Evolutionary conservation across 768 basidiomycete species (phyloP), one percentile per base, ranked within the genome.

Genomic region (Scleroderma citrinum): DNA sequence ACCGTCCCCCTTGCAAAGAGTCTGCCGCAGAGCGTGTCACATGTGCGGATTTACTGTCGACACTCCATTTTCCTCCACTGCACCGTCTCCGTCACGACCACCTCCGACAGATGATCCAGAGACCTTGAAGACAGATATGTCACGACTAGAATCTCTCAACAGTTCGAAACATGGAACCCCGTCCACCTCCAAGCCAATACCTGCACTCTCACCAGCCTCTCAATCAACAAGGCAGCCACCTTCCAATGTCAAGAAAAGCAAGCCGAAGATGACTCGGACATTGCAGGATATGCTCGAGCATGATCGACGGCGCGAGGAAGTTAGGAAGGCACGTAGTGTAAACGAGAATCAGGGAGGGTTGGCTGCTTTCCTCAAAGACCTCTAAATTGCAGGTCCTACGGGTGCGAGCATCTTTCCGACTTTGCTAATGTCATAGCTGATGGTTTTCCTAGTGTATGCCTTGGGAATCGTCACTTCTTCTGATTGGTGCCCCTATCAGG

Each of bases 221-320:
- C 53, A 29, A 5, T 21, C 50, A 6, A 26, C 24, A 13, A 10
- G 23, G 7, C 45, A 34, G 32, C 31, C 54, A 13, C 34, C 37
- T 16, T 19, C 46, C 47, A 68, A 7, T 71, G 73, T 69, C 11
- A 85, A 83, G 65, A 20, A 48, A 5, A 41, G 32, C 34, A 45
- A 46, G 30, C 11, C 46, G 3, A 63, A 55, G 47, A 80, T 80
- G 62, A 78, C 75, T 56, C 64, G 74, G 1, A 74, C 74, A 10
- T 59, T 90, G 36, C 83, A 81, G 60, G 75, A 80, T 37, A 75
- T 90, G 71, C 70, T 89, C 30, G 74, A 75, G 23, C 76, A 77
- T 35, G 85, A 83, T 53, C 77, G 75, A 56, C 71, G 77, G 59
- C 68, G 69, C 44, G 70, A 68, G 55, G 64, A 67, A 61, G 56